These are phyloP conservation scores for Aspergillus sp. DNA, from an alignment of 2,329 filamentous ascomycete species.

Conservation along the genomic window DNA sequence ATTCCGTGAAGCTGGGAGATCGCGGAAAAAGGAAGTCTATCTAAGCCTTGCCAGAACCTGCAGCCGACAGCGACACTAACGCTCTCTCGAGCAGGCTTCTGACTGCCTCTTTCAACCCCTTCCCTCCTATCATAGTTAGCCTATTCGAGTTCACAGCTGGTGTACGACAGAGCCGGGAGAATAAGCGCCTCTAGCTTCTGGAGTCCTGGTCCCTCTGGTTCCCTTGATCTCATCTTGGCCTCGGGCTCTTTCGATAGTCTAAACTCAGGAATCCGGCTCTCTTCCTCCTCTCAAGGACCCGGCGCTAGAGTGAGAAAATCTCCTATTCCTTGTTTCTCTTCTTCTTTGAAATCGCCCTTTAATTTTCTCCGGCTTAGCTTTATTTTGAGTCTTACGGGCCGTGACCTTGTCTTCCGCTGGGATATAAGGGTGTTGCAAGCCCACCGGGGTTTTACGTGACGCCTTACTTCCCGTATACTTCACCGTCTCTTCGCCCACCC, in stretches of 20 bases:
- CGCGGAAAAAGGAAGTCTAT: slow-evolving; percentile 14
- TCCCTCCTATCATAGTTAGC: background rate
- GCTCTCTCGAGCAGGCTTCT: background rate
- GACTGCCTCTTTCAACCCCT: slow-evolving; percentile 3
- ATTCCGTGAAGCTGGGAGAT: slow-evolving; percentile 10
- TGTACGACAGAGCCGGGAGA: background rate
- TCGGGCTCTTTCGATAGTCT: slow-evolving; percentile 3
- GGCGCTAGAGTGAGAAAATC: slow-evolving; percentile 7
- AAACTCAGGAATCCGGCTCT: background rate
- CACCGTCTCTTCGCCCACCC: slow-evolving; percentile 21
- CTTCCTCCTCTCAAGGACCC: slow-evolving; percentile 1
- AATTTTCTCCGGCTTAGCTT: background rate
- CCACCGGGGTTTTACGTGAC: slow-evolving; percentile 18
- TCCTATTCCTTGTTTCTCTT: slow-evolving; percentile 8
- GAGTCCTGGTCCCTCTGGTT: background rate
- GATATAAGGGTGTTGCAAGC: slow-evolving; percentile 14
- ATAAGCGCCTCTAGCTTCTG: background rate
- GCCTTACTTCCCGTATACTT: slow-evolving; percentile 29
- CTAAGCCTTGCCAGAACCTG: slow-evolving; percentile 23
- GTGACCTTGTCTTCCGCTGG: slow-evolving; percentile 9
- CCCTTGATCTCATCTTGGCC: background rate
- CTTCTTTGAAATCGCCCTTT: background rate
- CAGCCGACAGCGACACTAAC: slow-evolving; percentile 7
- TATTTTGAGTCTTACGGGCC: background rate
- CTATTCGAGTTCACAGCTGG: background rate